A percentile compares a stretch with the other conserved stretches of the same genome.
Evolutionary conservation across 2,329 filamentous ascomycete species (phyloP).

Genomic region (Eutypa lata): DNA sequence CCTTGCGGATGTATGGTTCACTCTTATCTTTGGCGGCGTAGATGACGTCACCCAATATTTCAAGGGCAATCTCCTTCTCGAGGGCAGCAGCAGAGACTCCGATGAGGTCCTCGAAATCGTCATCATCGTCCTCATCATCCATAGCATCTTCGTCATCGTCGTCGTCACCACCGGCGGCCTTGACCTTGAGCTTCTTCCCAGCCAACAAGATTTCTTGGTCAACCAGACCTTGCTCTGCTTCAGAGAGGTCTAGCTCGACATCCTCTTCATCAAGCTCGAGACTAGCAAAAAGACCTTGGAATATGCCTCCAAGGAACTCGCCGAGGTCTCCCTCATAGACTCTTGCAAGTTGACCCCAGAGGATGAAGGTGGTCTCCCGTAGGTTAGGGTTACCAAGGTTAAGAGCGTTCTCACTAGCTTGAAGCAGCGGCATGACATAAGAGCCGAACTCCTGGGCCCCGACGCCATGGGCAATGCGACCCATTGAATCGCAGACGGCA

Average conservation of each 20-base stretch:
- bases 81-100: slow-evolving; percentile 86
- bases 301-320: slow-evolving; percentile 73
- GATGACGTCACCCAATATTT: slow-evolving; percentile 91
- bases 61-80: slow-evolving; percentile 96
- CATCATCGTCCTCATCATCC: slow-evolving; percentile 69
- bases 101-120: slow-evolving; percentile 79
- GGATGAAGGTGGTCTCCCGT: slow-evolving; percentile 93
- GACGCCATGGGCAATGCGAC: slow-evolving; percentile 86
- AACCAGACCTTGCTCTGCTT: slow-evolving; percentile 48
- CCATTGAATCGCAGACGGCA: slow-evolving; percentile 88
- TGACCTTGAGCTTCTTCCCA: slow-evolving; percentile 83
- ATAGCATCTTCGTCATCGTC: slow-evolving; percentile 56
- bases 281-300: slow-evolving; percentile 78
- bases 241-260: slow-evolving; percentile 62
- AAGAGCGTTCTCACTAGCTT: slow-evolving; percentile 86
- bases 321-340: slow-evolving; percentile 85
- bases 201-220: slow-evolving; percentile 59
- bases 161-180: slow-evolving; percentile 43
- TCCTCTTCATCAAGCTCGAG: slow-evolving; percentile 88
- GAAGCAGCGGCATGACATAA: slow-evolving; percentile 87
- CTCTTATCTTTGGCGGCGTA: slow-evolving; percentile 61
- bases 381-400: slow-evolving; percentile 85
- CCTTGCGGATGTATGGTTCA: slow-evolving; percentile 73
- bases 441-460: slow-evolving; percentile 84
- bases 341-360: slow-evolving; percentile 93